These are phyloP conservation scores for sunflower (Helianthus annuus) DNA, from an alignment of 129 eudicot species.

Conservation along the genomic window HanXRQr2.0-SUNRISE NC_035436.2:65676119-65676618, in stretches of 20 bases:
- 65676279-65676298: neutral
- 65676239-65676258: neutral
- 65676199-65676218: too few species aligned
- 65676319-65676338: conserved; percentile 69
- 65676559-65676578: conserved; percentile 71
- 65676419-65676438: neutral
- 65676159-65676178: too few species aligned
- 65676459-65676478: conserved; percentile 15
- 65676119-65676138: too few species aligned
- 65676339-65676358: conserved; percentile 70
- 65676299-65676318: conserved; percentile 3
- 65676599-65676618: conserved; percentile 60
- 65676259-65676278: neutral
- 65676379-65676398: conserved; percentile 45
- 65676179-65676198: too few species aligned
- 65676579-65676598: conserved; percentile 59
- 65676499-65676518: conserved; percentile 69
- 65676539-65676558: conserved; percentile 65
- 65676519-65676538: conserved; percentile 76
- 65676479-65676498: conserved; percentile 55
- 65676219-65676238: too few species aligned
- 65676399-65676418: neutral
- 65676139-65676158: too few species aligned
- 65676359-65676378: conserved; percentile 62
- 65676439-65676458: conserved; percentile 10